Evolutionary conservation across 371 early-diverging fungal genomes (phyloP).

Genomic region (Fennellomyces sp.): DNA sequence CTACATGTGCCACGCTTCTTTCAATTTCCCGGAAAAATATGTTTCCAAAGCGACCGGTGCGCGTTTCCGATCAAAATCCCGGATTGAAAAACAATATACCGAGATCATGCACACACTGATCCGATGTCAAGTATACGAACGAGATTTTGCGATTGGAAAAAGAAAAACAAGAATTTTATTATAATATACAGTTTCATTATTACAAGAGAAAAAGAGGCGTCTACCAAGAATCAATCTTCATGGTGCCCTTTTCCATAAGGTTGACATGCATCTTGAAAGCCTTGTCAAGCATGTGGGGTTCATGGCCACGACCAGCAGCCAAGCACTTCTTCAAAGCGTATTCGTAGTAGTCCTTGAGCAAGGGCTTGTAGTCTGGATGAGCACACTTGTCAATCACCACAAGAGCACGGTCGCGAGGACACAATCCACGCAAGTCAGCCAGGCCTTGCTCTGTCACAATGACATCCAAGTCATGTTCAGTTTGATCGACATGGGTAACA

Average conservation of each 20-base stretch:
- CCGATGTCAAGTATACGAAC: background rate
- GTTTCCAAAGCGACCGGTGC: no score
- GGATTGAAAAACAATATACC: background rate
- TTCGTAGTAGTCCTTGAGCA: conserved; percentile 52
- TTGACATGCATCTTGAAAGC: conserved; percentile 59
- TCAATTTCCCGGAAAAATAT: no score
- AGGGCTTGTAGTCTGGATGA: conserved; percentile 52
- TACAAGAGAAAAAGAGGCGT: no score
- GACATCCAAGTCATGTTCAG: conserved; percentile 58
- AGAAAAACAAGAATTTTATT: background rate
- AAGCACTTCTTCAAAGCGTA: conserved; percentile 49
- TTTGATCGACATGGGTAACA: conserved; percentile 56
- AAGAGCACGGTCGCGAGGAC: conserved; percentile 53
- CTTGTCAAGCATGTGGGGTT: conserved; percentile 57
- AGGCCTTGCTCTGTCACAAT: conserved; percentile 58
- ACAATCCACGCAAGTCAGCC: conserved; percentile 54
- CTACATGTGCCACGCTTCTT: no score
- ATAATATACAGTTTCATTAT: no score
- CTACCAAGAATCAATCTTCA: conserved; percentile 58
- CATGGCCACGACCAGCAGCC: conserved; percentile 50
- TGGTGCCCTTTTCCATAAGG: conserved; percentile 51
- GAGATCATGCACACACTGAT: no score
- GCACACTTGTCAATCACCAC: conserved; percentile 57
- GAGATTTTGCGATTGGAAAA: background rate
- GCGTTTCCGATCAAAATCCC: no score